Conservation (phyloP, 129 eudicot species). For the Flaveria linearis region DNA sequence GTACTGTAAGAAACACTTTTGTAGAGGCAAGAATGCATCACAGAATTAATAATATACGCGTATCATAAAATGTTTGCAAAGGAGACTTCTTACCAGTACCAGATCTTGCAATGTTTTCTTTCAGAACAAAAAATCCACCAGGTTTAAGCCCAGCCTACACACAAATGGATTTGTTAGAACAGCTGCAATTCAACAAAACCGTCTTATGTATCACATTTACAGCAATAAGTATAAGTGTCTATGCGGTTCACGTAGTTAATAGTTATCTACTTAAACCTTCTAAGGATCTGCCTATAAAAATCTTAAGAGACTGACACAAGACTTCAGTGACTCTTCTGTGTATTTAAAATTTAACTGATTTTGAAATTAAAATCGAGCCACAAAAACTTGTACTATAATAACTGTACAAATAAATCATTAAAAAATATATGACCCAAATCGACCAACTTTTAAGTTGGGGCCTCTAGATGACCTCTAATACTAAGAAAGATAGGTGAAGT, state of each 20-base stretch:
- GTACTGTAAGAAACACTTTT: background rate
- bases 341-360: background rate
- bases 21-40: background rate
- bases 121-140: conserved; percentile 80
- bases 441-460: background rate
- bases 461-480: conserved; percentile 11
- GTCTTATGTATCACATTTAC: background rate
- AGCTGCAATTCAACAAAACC: background rate
- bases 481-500: conserved; percentile 10
- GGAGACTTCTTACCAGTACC: conserved; percentile 45
- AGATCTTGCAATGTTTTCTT: conserved; percentile 84
- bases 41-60: background rate
- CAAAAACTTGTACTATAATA: background rate
- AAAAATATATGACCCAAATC: background rate
- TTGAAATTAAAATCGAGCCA: background rate
- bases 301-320: background rate
- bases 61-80: background rate
- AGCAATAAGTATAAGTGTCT: background rate
- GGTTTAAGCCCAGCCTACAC: conserved; percentile 90
- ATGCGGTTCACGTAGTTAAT: background rate
- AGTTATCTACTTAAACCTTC: too few relatives aligned
- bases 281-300: background rate
- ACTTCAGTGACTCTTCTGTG: background rate
- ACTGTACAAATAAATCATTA: background rate
- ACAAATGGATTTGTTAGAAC: conserved; percentile 26